Evolutionary conservation across 2,329 filamentous ascomycete genomes (phyloP), one percentile per base, ranked within the genome.

Genomic region (Phaeosphaeria sp.): DNA sequence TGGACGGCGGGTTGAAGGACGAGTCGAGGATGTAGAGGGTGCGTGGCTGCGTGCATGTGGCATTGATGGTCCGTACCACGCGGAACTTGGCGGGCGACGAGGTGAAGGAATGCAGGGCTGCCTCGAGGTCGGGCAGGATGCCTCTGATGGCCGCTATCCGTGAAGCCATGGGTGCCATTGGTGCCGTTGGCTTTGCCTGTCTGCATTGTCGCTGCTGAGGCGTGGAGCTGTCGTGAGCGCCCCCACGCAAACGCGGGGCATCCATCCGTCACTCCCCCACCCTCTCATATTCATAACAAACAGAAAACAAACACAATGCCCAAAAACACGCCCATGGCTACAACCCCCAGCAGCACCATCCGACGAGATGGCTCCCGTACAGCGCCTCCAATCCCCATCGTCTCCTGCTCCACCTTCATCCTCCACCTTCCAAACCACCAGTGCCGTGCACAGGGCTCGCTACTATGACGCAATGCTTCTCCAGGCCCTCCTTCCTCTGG

Each of bases 1-100:
- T 77, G 2, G 85, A 87, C 1, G 87, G 87, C 11, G 87, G 87
- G 61, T 89, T 89, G 81, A 88, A 89, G 22, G 85, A 88, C 0
- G 86, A 88, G 69, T 89, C 87, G 46, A 89, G 80, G 54, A 89
- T 85, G 73, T 87, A 87, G 52, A 89, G 81, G 1, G 80, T 83
- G 60, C 68, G 72, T 10, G 74, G 74, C 46, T 71, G 66, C 11
- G 62, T 67, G 2, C 61, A 50, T 18, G 68, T 67, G 54, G 71
- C 68, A 62, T 77, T 76, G 23, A 77, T 60, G 3, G 72, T 77
- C 9, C 66, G 69, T 6, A 77, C 73, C 20, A 78, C 64, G 50
- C 70, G 72, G 51, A 77, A 77, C 49, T 69, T 74, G 25, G 73
- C 65, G 1, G 71, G 50, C 9, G 74, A 77, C 0, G 68, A 61